A percentile compares a stretch with the other conserved stretches of the same genome.
phyloP scores from a whole-genome alignment of 768 basidiomycete species.

The Dacryopinax spathularia region DNA sequence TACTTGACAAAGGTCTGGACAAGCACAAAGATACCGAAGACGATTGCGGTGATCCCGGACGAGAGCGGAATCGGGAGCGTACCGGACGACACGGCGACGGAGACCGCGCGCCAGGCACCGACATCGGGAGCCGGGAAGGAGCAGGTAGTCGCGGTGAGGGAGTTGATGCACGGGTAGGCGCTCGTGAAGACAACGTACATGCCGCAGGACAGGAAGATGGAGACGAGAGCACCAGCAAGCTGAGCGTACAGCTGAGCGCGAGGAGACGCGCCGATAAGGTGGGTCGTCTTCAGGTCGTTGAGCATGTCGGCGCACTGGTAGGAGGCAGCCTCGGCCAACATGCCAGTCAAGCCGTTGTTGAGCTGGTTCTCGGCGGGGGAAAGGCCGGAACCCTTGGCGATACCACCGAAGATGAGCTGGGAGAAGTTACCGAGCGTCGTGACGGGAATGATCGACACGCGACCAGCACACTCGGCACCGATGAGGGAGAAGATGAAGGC shows the following conservation, averaged over 20 bases:
- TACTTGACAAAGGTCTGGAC: conserved; percentile 35
- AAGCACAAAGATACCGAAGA: conserved; percentile 33
- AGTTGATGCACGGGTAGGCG: conserved; percentile 43
- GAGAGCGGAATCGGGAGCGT: conserved; percentile 40
- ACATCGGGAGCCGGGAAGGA: conserved; percentile 45
- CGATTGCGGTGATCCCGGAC: conserved; percentile 47
- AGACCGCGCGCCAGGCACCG: conserved; percentile 43
- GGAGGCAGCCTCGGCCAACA: conserved; percentile 41
- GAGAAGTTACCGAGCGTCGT: conserved; percentile 46
- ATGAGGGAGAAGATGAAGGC: conserved; percentile 56
- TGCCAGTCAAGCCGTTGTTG: conserved; percentile 40
- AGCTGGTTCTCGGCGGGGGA: conserved; percentile 26
- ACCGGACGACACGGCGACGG: conserved; percentile 36
- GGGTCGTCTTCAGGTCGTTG: conserved; percentile 55
- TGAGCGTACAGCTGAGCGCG: conserved; percentile 49
- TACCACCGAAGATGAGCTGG: conserved; percentile 51
- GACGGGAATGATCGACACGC: conserved; percentile 50
- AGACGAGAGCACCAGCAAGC: conserved; percentile 42
- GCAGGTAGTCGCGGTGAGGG: conserved; percentile 27
- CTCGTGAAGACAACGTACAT: conserved; percentile 40
- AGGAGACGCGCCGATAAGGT: conserved; percentile 50
- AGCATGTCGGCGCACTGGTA: conserved; percentile 51
- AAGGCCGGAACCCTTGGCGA: conserved; percentile 35
- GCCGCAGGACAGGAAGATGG: conserved; percentile 45
- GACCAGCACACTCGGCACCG: conserved; percentile 44